These are phyloP conservation scores for Calonectria hongkongensis DNA, from an alignment of 2,329 filamentous ascomycete species.

Conservation along the genomic window DNA sequence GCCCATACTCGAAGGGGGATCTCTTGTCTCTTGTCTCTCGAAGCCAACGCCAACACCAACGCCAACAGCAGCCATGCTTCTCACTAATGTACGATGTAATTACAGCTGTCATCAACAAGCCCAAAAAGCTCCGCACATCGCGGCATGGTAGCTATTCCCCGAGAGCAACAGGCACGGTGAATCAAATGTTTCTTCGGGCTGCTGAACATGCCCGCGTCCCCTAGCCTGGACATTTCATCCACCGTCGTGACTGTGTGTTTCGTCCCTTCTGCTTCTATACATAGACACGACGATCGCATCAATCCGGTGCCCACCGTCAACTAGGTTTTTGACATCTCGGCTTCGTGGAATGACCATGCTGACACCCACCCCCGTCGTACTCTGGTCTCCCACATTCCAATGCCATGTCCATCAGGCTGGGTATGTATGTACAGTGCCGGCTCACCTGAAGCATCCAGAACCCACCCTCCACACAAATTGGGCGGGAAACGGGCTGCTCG, in stretches of 20 bases:
- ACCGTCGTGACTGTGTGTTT: slow-evolving; percentile 33
- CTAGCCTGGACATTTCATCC: slow-evolving; percentile 20
- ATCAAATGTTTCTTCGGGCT: slow-evolving; percentile 30
- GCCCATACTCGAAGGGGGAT: slow-evolving; percentile 3
- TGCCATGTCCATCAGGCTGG: slow-evolving; percentile 1
- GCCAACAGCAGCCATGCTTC: slow-evolving; percentile 33
- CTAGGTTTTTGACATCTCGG: slow-evolving; percentile 30
- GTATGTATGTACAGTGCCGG: slow-evolving; percentile 6
- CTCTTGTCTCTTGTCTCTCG: slow-evolving; percentile 19
- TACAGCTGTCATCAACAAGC: not conserved
- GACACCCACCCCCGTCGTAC: slow-evolving; percentile 28
- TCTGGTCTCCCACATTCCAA: slow-evolving; percentile 1
- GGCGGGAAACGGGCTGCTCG: slow-evolving; percentile 33
- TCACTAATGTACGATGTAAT: slow-evolving; percentile 33
- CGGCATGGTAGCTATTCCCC: slow-evolving; percentile 38
- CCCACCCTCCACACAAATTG: slow-evolving; percentile 30
- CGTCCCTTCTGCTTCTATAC: slow-evolving; percentile 46
- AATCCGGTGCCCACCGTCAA: slow-evolving; percentile 11
- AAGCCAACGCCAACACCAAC: slow-evolving; percentile 33
- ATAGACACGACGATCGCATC: slow-evolving; percentile 46
- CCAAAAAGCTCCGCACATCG: slow-evolving; percentile 28
- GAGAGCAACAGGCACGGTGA: slow-evolving; percentile 27
- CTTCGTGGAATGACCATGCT: slow-evolving; percentile 18
- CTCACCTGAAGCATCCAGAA: slow-evolving; percentile 53
- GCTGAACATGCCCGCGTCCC: slow-evolving; percentile 14